A percentile compares a stretch with the other conserved stretches of the same genome.
These are phyloP conservation scores for Xylaria hypoxylon DNA, from an alignment of 2,329 filamentous ascomycete genomes.

Conservation along the genomic window DNA sequence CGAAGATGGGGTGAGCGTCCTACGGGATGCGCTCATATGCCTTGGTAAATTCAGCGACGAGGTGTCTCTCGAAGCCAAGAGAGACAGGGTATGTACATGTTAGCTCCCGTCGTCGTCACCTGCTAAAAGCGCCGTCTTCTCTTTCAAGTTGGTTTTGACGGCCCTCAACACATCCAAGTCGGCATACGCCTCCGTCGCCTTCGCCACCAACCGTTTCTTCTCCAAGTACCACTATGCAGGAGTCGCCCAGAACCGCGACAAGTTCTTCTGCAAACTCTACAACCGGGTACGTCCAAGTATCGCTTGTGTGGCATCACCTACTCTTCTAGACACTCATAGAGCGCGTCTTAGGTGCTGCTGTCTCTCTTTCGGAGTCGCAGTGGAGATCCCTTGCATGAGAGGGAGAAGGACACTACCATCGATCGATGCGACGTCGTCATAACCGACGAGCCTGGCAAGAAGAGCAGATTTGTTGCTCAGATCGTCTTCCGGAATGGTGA, in stretches of 20 bases:
- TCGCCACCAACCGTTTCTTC: constrained; percentile 77
- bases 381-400: constrained; percentile 66
- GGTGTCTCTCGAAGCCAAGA: constrained; percentile 78
- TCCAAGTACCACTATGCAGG: constrained; percentile 76
- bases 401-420: constrained; percentile 75
- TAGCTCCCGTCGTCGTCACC: neutral
- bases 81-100: constrained; percentile 66
- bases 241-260: constrained; percentile 61
- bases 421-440: constrained; percentile 80
- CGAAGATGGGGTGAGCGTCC: constrained; percentile 75
- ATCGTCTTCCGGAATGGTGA: constrained; percentile 78
- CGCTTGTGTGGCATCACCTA: constrained; percentile 2
- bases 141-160: constrained; percentile 73
- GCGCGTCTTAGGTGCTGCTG: constrained; percentile 66
- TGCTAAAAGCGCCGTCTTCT: constrained; percentile 31
- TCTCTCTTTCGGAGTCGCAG: constrained; percentile 79
- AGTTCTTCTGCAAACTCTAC: constrained; percentile 80
- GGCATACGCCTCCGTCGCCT: constrained; percentile 78
- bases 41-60: constrained; percentile 84
- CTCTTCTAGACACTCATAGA: constrained; percentile 2
- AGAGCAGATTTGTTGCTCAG: constrained; percentile 79
- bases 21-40: constrained; percentile 80
- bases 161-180: constrained; percentile 84
- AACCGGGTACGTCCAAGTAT: constrained; percentile 65
- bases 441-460: constrained; percentile 75